Conservation (phyloP, 306 rosid genomes). For the Cicer pinnatifidum region DNA sequence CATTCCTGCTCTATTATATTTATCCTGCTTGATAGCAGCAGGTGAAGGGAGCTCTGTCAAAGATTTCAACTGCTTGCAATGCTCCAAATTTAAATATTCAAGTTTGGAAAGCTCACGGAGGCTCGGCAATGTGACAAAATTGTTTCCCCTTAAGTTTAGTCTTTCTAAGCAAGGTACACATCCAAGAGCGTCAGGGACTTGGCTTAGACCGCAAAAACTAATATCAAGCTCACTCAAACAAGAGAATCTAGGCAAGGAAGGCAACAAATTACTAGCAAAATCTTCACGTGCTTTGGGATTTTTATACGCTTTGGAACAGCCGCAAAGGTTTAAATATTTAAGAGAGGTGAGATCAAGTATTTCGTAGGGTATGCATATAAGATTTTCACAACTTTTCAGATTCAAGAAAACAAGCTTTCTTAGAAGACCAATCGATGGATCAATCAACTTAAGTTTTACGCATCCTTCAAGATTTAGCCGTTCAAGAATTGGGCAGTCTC, state of each 20-base stretch:
- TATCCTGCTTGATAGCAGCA: neutral
- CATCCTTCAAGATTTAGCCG: slow-evolving; percentile 4
- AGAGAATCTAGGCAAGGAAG: neutral
- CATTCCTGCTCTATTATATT: neutral
- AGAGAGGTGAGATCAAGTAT: neutral
- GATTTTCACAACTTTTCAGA: neutral
- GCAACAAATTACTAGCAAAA: neutral
- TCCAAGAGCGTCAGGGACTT: slow-evolving; percentile 14
- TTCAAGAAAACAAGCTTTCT: slow-evolving; percentile 1
- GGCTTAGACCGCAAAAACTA: neutral
- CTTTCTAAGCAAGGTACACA: neutral
- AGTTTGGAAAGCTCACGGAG: neutral
- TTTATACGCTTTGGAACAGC: neutral
- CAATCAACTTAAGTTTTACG: neutral
- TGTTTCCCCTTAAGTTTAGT: slow-evolving; percentile 19
- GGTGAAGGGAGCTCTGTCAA: neutral
- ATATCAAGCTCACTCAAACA: neutral
- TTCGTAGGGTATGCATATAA: neutral
- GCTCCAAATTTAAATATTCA: neutral
- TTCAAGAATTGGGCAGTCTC: slow-evolving; percentile 24
- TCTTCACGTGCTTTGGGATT: neutral
- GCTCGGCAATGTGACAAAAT: slow-evolving; percentile 8
- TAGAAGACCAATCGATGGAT: slow-evolving; percentile 26
- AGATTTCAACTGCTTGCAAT: neutral
- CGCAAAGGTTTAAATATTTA: neutral